Base-by-base conservation (phyloP, 2,329 filamentous ascomycete species). In the Niveomyces coronatus region DNA sequence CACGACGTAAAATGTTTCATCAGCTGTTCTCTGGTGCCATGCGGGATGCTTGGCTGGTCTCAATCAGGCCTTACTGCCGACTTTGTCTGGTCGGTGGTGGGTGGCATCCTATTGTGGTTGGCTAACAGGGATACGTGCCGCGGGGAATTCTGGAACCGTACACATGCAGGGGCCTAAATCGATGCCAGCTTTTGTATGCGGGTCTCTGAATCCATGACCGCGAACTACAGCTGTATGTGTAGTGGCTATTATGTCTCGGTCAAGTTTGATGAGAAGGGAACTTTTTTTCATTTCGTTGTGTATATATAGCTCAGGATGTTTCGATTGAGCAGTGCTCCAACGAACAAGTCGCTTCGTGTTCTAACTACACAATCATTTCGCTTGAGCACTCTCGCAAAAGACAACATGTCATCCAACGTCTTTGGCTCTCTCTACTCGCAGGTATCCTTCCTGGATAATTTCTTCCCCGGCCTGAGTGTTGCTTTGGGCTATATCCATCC, bases 381-480 rank as follows among this genome's bases (percentile, higher is more conserved):
- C 7, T 24, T 24, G 7, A 24, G 7, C 22, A 7, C 22, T 11
- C 11, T 24, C 11, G 7, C 22, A 24, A 24, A 13, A 34, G 31
- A 9, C 31, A 20, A 4, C 16, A 34, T 34, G 17, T 6, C 5
- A 34, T 34, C 31, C 17, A 34, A 19, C 17, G 14, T 20, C 10
- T 34, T 20, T 20, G 17, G 31, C 17, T 16, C 31, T 34, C 13
- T 34, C 10, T 34, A 34, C 31, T 34, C 31, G 17, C 31, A 34
- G 19, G 31, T 34, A 6, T 34, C 31, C 9, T 34, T 34, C 6
- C 13, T 34, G 20, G 31, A 34, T 19, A 34, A 8, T 14, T 13
- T 34, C 17, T 34, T 34, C 31, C 31, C 31, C 18, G 17, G 31
- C 31, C n/a, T 34, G 20, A 15, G 31, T 13, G 20, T 34, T 34